Conservation (phyloP, 768 basidiomycete genomes). For the Russula abietina region DNA sequence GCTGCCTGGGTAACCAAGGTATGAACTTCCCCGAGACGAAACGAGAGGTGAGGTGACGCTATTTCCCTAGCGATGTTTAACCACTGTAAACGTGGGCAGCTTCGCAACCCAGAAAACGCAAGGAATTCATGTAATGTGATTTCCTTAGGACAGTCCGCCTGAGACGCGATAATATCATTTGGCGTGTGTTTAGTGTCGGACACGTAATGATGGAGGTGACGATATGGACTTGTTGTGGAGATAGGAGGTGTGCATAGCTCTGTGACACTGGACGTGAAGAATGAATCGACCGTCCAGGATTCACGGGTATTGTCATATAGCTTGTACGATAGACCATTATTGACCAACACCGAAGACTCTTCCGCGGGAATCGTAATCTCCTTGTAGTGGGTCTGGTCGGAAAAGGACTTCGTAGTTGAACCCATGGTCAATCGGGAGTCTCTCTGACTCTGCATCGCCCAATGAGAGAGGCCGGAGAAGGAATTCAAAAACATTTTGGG, state of each 20-base stretch:
- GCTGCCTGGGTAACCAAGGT: conserved; percentile 41
- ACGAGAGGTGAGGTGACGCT: conserved; percentile 34
- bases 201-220: neutral
- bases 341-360: neutral
- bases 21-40: conserved; percentile 38
- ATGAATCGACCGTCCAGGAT: neutral
- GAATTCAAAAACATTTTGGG: neutral
- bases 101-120: conserved; percentile 42
- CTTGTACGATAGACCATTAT: neutral
- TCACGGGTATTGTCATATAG: neutral
- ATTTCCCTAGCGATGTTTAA: conserved; percentile 44
- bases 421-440: neutral
- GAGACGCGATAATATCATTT: conserved; percentile 40
- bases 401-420: conserved; percentile 7
- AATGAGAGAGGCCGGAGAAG: conserved; percentile 4
- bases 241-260: neutral
- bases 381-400: neutral
- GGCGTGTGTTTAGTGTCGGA: conserved; percentile 28
- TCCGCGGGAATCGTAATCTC: neutral
- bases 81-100: conserved; percentile 44
- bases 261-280: neutral
- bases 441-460: neutral
- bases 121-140: conserved; percentile 43
- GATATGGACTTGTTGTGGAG: neutral
- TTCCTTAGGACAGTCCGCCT: conserved; percentile 36